Percentiles rank a stretch among this genome's conserved stretches.
Evolutionary conservation across 2,329 filamentous ascomycete species (phyloP).

Genomic region (Didymella pomorum): DNA sequence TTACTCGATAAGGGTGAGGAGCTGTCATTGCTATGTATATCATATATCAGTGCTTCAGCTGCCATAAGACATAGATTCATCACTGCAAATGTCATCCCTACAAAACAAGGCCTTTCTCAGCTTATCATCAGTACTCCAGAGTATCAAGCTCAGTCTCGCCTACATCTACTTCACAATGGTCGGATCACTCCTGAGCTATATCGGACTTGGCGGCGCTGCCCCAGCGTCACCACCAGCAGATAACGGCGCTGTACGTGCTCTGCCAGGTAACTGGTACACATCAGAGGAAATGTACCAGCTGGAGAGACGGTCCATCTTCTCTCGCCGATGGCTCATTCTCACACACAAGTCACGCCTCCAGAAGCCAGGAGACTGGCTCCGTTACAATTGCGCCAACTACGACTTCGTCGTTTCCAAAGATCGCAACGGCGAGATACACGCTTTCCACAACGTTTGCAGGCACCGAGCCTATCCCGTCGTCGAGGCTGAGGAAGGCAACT

Average conservation of each 20-base stretch:
- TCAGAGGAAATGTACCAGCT: slow-evolving; percentile 56
- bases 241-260: slow-evolving; percentile 49
- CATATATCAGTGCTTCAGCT: slow-evolving; percentile 34
- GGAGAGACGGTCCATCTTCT: slow-evolving; percentile 61
- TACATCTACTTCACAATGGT: slow-evolving; percentile 32
- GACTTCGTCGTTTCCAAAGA: slow-evolving; percentile 52
- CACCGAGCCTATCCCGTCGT: slow-evolving; percentile 56
- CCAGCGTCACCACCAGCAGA: slow-evolving; percentile 24
- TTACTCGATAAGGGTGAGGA: slow-evolving; percentile 40
- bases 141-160: slow-evolving; percentile 8
- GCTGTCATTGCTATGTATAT: slow-evolving; percentile 16
- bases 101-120: slow-evolving; percentile 19
- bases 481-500: slow-evolving; percentile 49
- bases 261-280: slow-evolving; percentile 53
- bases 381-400: slow-evolving; percentile 57
- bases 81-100: slow-evolving; percentile 19
- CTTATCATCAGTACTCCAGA: slow-evolving; percentile 20
- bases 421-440: slow-evolving; percentile 50
- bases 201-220: slow-evolving; percentile 34
- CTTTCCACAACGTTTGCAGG: slow-evolving; percentile 57
- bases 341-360: slow-evolving; percentile 62
- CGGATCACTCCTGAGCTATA: slow-evolving; percentile 38
- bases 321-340: slow-evolving; percentile 64
- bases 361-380: slow-evolving; percentile 65
- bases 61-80: slow-evolving; percentile 1